Evolutionary conservation across 1,139 yeast species (phyloP).

Genomic region (Hanseniaspora sp.): DNA sequence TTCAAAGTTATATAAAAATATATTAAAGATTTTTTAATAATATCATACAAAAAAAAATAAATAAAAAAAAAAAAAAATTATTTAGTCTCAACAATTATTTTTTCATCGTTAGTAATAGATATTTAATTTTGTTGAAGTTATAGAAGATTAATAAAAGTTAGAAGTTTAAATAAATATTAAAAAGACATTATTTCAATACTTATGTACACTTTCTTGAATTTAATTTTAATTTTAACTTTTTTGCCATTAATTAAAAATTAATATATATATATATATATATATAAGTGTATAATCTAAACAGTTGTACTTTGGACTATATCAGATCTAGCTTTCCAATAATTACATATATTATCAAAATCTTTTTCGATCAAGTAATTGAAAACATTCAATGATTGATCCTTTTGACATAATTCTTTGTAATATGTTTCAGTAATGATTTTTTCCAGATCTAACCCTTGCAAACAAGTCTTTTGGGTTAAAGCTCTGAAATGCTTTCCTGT

Average conservation of each 20-base stretch:
- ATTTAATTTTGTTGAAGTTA: too few relatives aligned
- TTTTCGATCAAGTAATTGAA: slow-evolving; percentile 9
- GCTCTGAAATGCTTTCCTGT: slow-evolving; percentile 11
- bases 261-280: not conserved
- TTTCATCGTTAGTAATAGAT: not conserved
- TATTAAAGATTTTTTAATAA: not conserved
- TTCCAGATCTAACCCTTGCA: slow-evolving; percentile 8
- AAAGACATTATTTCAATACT: too few relatives aligned
- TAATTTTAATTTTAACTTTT: not conserved
- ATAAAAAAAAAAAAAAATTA: not conserved
- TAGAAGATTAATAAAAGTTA: too few relatives aligned
- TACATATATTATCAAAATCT: not conserved
- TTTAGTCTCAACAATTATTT: too few relatives aligned
- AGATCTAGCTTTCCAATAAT: slow-evolving; percentile 6
- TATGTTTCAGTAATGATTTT: not conserved
- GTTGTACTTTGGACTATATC: not conserved
- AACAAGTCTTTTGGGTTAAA: not conserved
- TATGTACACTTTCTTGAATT: not conserved
- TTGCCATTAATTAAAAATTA: not conserved
- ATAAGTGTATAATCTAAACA: not conserved
- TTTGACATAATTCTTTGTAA: slow-evolving; percentile 6
- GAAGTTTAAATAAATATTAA: too few relatives aligned
- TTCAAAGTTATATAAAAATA: not conserved
- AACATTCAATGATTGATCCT: slow-evolving; percentile 3
- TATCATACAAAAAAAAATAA: not conserved